Conservation (phyloP, 1,139 yeast species). For the Candida sp. region DNA sequence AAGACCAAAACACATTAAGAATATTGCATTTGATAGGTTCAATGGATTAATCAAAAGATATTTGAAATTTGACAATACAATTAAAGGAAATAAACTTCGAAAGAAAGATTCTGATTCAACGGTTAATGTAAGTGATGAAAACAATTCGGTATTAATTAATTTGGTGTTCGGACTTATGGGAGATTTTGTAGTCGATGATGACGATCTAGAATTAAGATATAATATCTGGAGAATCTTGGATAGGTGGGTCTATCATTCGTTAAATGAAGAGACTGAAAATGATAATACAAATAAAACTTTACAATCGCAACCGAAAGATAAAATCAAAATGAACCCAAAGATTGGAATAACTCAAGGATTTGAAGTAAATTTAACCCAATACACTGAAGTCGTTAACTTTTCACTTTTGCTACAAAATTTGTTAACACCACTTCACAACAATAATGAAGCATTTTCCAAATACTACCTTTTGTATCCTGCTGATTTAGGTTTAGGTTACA, state of each 20-base stretch:
- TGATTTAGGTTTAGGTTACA: conserved; percentile 57
- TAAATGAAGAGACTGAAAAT: conserved; percentile 11
- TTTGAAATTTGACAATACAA: conserved; percentile 39
- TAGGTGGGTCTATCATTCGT: conserved; percentile 60
- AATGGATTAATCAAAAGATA: conserved; percentile 34
- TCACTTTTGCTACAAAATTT: conserved; percentile 44
- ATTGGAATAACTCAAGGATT: conserved; percentile 33
- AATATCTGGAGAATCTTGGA: conserved; percentile 73
- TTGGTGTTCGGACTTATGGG: conserved; percentile 41
- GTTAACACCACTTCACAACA: conserved; percentile 20
- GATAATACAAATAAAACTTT: neutral
- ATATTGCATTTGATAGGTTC: conserved; percentile 30
- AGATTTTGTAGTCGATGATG: conserved; percentile 42
- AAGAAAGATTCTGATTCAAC: conserved; percentile 23
- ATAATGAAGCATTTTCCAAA: conserved; percentile 31
- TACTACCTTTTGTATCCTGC: conserved; percentile 56
- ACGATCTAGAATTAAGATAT: conserved; percentile 29
- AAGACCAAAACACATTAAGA: conserved; percentile 26
- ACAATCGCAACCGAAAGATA: conserved; percentile 13
- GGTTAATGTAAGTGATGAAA: conserved; percentile 30
- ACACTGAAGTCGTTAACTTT: conserved; percentile 64
- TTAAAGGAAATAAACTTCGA: conserved; percentile 19
- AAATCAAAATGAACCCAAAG: conserved; percentile 21
- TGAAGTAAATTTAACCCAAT: conserved; percentile 29
- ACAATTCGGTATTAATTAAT: conserved; percentile 33